Evolutionary conservation across 2,329 filamentous ascomycete species (phyloP).

Genomic region (Colletotrichum sansevieriae): DNA sequence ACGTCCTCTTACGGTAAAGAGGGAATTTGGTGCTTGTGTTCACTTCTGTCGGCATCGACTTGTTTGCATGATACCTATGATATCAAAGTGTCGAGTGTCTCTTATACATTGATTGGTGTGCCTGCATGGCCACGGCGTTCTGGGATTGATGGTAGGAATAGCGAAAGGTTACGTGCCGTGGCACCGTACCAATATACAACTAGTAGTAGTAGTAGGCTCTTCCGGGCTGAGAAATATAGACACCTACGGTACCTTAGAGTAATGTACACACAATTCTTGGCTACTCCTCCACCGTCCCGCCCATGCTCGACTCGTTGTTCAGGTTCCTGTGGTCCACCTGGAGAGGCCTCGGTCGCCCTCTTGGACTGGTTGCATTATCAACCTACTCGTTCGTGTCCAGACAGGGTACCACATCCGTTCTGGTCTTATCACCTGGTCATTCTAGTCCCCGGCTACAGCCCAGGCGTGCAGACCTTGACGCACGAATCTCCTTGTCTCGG

Average conservation of each 20-base stretch:
- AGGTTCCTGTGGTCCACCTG: too few relatives aligned
- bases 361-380: too few relatives aligned
- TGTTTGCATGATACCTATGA: constrained; percentile 39
- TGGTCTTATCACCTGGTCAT: not conserved
- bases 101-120: constrained; percentile 26
- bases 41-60: constrained; percentile 38
- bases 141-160: constrained; percentile 38
- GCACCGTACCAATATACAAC: constrained; percentile 38
- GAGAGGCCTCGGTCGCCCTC: too few relatives aligned
- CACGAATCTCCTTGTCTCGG: too few relatives aligned
- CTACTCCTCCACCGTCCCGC: not conserved
- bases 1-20: constrained; percentile 22
- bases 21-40: constrained; percentile 24
- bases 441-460: not conserved
- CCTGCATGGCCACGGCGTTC: constrained; percentile 41
- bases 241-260: constrained; percentile 38
- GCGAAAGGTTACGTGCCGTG: constrained; percentile 39
- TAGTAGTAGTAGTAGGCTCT: constrained; percentile 41
- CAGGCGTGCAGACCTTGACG: too few relatives aligned
- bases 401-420: too few relatives aligned
- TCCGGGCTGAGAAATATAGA: constrained; percentile 40
- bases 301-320: too few relatives aligned
- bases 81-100: constrained; percentile 39
- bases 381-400: too few relatives aligned
- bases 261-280: constrained; percentile 40